Evolutionary conservation across 768 basidiomycete genomes (phyloP).

Genomic region (Tylopilus felleus): DNA sequence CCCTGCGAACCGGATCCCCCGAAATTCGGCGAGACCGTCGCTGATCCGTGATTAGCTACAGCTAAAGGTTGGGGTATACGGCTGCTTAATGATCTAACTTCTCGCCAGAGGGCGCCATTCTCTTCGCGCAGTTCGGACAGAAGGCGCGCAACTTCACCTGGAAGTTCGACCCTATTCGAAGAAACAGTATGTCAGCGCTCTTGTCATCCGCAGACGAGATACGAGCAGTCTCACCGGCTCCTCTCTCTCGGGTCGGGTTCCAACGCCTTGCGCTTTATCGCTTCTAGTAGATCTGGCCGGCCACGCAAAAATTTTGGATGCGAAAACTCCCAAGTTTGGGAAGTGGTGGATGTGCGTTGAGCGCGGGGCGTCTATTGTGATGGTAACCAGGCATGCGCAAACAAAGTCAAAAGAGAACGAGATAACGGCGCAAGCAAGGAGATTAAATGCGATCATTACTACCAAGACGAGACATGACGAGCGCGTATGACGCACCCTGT

Average conservation of each 20-base stretch:
- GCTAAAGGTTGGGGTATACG: slow-evolving; percentile 21
- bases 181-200: slow-evolving; percentile 19
- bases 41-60: background rate
- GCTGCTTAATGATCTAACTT: slow-evolving; percentile 20
- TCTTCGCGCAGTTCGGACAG: slow-evolving; percentile 70
- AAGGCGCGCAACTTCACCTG: slow-evolving; percentile 60
- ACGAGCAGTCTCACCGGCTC: slow-evolving; percentile 20
- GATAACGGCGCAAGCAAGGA: background rate
- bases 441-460: slow-evolving; percentile 12
- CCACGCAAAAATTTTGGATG: slow-evolving; percentile 84
- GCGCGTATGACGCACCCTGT: slow-evolving; percentile 52
- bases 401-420: background rate
- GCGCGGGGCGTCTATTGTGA: slow-evolving; percentile 68
- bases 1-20: slow-evolving; percentile 8
- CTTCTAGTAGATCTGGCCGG: slow-evolving; percentile 75
- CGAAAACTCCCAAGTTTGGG: slow-evolving; percentile 87
- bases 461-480: background rate
- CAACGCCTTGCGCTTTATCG: slow-evolving; percentile 82
- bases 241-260: slow-evolving; percentile 66
- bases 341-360: slow-evolving; percentile 74
- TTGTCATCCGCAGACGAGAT: background rate
- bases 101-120: slow-evolving; percentile 56
- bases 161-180: slow-evolving; percentile 67
- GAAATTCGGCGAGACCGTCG: slow-evolving; percentile 6
- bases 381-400: slow-evolving; percentile 2